Conservation (phyloP, 495 filamentous ascomycete species). For the Daldinia decipiens region DNA sequence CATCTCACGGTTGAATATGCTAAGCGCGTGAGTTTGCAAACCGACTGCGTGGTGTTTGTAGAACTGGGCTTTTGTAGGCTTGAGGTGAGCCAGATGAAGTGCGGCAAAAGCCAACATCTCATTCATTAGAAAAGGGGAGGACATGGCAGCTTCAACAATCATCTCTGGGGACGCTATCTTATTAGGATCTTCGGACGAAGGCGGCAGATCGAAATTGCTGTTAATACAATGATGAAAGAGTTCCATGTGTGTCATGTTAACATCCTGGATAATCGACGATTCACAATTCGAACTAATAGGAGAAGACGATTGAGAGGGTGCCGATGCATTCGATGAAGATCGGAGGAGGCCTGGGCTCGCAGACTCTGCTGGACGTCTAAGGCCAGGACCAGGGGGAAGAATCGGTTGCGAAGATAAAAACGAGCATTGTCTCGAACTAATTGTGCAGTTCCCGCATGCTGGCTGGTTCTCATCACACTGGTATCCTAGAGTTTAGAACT, state of each 20-base stretch:
- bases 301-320: constrained; percentile 18
- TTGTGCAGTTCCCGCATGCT: constrained; percentile 35
- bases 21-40: constrained; percentile 60
- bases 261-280: constrained; percentile 19
- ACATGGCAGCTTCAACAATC: constrained; percentile 20
- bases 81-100: constrained; percentile 53
- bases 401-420: constrained; percentile 29
- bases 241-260: constrained; percentile 36
- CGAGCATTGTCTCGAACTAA: constrained; percentile 31
- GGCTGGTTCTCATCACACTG: constrained; percentile 39
- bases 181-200: constrained; percentile 5
- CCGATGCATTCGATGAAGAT: constrained; percentile 15
- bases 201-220: constrained; percentile 27
- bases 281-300: constrained; percentile 14
- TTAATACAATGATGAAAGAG: constrained; percentile 27
- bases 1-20: constrained; percentile 53
- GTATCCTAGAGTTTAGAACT: background rate
- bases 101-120: constrained; percentile 59
- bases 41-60: constrained; percentile 60
- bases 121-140: constrained; percentile 52
- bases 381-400: constrained; percentile 1
- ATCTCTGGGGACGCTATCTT: background rate
- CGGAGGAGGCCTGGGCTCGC: constrained; percentile 12
- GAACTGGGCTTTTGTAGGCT: constrained; percentile 44
- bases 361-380: background rate